phyloP scores from a whole-genome alignment of 1,139 yeast genomes.

The Hyphopichia wangnamkhiaoensis region DNA sequence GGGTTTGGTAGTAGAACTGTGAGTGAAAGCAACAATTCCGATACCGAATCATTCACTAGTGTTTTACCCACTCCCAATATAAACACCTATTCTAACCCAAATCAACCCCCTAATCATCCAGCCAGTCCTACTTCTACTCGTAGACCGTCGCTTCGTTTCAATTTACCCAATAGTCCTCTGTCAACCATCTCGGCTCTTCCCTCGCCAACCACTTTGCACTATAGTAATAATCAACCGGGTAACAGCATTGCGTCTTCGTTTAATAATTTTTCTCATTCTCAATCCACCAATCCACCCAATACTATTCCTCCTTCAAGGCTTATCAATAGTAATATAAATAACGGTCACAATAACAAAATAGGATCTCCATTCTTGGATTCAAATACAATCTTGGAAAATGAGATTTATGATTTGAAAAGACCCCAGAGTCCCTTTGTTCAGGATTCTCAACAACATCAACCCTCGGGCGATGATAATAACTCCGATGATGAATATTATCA shows the following conservation, averaged over 20 bases:
- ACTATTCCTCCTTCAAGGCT: neutral
- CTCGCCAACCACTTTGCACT: neutral
- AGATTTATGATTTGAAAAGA: slow-evolving; percentile 17
- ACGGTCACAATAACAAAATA: no score
- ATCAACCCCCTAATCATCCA: slow-evolving; percentile 4
- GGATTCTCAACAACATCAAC: slow-evolving; percentile 7
- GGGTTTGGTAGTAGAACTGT: no score
- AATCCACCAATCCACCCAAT: neutral
- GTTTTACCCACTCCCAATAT: slow-evolving; percentile 33
- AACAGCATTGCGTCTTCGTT: neutral
- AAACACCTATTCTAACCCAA: slow-evolving; percentile 13
- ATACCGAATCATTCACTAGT: slow-evolving; percentile 11
- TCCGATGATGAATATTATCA: slow-evolving; percentile 13
- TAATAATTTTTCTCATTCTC: slow-evolving; percentile 1
- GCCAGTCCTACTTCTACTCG: slow-evolving; percentile 9
- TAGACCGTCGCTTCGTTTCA: slow-evolving; percentile 27
- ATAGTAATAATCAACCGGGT: slow-evolving; percentile 4
- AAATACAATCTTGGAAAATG: slow-evolving; percentile 22
- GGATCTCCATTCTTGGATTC: slow-evolving; percentile 28
- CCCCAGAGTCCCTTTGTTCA: slow-evolving; percentile 22
- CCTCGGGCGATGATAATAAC: slow-evolving; percentile 11
- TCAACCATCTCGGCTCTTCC: slow-evolving; percentile 8
- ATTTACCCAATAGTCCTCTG: slow-evolving; percentile 19
- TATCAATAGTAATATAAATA: neutral
- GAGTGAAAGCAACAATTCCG: slow-evolving; percentile 9